Base-by-base conservation (phyloP, 176 grass and related monocot species). In the Elymus sibiricus region DNA sequence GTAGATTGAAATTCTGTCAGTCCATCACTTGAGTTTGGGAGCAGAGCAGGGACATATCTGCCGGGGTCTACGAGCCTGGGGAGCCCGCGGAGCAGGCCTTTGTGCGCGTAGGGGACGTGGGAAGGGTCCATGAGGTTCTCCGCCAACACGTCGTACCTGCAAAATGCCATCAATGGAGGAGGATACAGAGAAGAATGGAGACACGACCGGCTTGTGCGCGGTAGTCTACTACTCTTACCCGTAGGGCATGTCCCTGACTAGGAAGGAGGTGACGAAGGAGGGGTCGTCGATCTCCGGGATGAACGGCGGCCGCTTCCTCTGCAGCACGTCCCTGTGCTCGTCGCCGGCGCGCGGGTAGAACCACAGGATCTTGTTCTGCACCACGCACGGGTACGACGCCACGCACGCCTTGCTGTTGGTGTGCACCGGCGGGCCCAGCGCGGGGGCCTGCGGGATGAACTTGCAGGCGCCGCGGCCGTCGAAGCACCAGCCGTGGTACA, bases 401-500 rank as follows among this genome's bases (percentile, higher is more conserved):
- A 76, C 93, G 64, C 95, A 95, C 5, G 92, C 93, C 83, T 84
- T 95, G 51, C 70, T 84, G 79, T 79, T 95, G 37, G 39, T 86
- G 78, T 97, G 86, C 85, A 94, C 85, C 89, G 91, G 87, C 11
- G 66, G 92, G 38, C 95, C 95, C 47, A 88, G 77, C 0, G 91
- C 35, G 2, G 95, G 95, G 9, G 89, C 95, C 89, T 98, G 95
- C 7, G 95, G 95, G 56, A 98, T 95, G 88, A 88, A 91, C 70
- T 93, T 85, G 85, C 95, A 97, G 62, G 65, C 47, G 44, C 95
- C 95, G 56, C 62, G 55, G 71, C 92, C 95, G 86, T 94, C 95
- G 87, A 94, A 94, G 86, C 95, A 97, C 95, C 95, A 97, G n/a
- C 95, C 95, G 46, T 97, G 95, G 84, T 97, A 97, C 5, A 93